Evolutionary conservation across 306 rosid species (phyloP).

Genomic region (Acacia melanoxylon): DNA sequence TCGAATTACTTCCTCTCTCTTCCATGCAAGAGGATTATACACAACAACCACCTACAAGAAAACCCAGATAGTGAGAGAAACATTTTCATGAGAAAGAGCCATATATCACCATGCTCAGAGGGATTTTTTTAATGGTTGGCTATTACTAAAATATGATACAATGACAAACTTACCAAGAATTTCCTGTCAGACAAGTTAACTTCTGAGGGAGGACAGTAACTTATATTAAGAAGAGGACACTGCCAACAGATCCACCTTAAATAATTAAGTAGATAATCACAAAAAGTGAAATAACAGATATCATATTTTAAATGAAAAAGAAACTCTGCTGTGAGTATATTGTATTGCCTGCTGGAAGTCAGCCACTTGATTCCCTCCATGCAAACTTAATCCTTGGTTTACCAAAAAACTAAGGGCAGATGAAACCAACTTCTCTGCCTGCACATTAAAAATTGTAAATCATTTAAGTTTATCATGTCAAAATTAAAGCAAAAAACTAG

Average conservation of each 20-base stretch:
- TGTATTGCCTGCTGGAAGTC: conserved; percentile 67
- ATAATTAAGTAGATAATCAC: conserved; percentile 25
- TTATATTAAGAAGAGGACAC: conserved; percentile 91
- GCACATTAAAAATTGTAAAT: conserved; percentile 31
- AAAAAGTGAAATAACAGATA: conserved; percentile 7
- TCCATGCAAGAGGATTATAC: conserved; percentile 85
- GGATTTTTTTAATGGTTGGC: conserved; percentile 5
- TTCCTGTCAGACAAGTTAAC: conserved; percentile 52
- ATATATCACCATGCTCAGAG: conserved; percentile 9
- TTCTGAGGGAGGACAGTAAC: conserved; percentile 89
- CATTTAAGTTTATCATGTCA: conserved; percentile 27
- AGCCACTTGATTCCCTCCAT: conserved; percentile 32
- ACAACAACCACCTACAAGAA: conserved; percentile 68
- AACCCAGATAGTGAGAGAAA: conserved; percentile 19
- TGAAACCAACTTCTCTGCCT: conserved; percentile 72
- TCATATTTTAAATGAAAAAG: background rate
- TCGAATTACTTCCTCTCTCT: conserved; percentile 73
- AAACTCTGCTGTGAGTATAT: conserved; percentile 12
- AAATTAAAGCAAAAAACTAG: conserved; percentile 20
- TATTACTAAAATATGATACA: conserved; percentile 9
- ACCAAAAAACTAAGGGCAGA: conserved; percentile 70
- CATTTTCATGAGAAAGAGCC: conserved; percentile 1
- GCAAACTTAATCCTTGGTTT: conserved; percentile 40
- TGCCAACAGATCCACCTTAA: conserved; percentile 46
- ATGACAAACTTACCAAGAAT: conserved; percentile 53